A percentile compares a stretch with the other conserved stretches of the same genome.
phyloP scores from a whole-genome alignment of 2,329 filamentous ascomycete genomes.

The Didymella sp. region DNA sequence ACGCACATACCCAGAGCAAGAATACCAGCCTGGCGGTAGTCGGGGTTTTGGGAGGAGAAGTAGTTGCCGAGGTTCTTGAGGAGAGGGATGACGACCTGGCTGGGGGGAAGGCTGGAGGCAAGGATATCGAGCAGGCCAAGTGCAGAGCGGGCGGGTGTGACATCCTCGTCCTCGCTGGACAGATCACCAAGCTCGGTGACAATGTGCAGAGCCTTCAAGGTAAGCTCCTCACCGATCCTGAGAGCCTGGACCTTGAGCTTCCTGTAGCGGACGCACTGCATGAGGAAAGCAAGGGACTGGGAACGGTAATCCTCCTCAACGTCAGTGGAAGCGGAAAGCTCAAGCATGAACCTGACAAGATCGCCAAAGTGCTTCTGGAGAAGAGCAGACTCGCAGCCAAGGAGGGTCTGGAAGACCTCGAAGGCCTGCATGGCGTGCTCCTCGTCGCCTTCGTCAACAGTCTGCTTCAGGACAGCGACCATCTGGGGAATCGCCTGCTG shows the following conservation, averaged over 20 bases:
- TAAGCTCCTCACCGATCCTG: constrained; percentile 85
- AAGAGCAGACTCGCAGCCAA: constrained; percentile 86
- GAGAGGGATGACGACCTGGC: constrained; percentile 91
- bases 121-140: constrained; percentile 89
- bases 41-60: constrained; percentile 74
- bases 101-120: constrained; percentile 85
- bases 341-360: constrained; percentile 91
- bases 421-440: constrained; percentile 90
- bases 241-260: constrained; percentile 95
- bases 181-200: constrained; percentile 85
- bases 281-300: constrained; percentile 91
- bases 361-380: constrained; percentile 87
- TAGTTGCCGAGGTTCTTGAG: constrained; percentile 86
- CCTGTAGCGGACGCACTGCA: constrained; percentile 88
- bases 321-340: constrained; percentile 77
- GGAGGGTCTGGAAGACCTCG: constrained; percentile 94
- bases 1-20: constrained; percentile 92
- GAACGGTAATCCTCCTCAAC: constrained; percentile 85
- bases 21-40: constrained; percentile 88
- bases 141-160: constrained; percentile 83
- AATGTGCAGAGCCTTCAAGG: constrained; percentile 85
- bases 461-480: constrained; percentile 86
- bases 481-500: constrained; percentile 84
- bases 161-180: constrained; percentile 76
- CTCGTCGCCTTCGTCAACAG: constrained; percentile 80